phyloP scores from a whole-genome alignment of 1,139 yeast species.

The Taphrina betulina region DNA sequence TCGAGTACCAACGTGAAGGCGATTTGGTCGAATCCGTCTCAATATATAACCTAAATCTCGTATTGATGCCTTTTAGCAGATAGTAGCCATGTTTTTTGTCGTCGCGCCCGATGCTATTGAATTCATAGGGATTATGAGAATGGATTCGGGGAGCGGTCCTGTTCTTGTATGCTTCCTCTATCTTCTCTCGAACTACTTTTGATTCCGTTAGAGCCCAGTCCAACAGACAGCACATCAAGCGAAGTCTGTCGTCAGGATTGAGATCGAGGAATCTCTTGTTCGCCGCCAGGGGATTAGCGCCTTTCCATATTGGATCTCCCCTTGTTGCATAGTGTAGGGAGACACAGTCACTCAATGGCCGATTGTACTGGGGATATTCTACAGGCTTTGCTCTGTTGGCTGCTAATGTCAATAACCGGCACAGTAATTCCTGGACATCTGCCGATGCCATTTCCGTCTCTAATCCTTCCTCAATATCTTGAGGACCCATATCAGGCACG shows the following conservation, averaged over 20 bases:
- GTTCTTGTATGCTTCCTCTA: conserved; percentile 41
- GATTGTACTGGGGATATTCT: conserved; percentile 40
- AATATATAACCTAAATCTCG: conserved; percentile 43
- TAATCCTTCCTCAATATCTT: conserved; percentile 47
- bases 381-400: conserved; percentile 48
- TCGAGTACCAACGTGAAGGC: conserved; percentile 44
- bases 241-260: conserved; percentile 19
- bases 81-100: conserved; percentile 21
- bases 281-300: conserved; percentile 40
- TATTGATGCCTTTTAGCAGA: conserved; percentile 33
- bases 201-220: conserved; percentile 28
- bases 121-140: conserved; percentile 32
- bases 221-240: conserved; percentile 11
- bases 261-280: conserved; percentile 31
- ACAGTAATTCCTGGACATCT: conserved; percentile 44
- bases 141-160: conserved; percentile 40
- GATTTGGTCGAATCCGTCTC: conserved; percentile 43
- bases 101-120: conserved; percentile 5
- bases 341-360: conserved; percentile 22
- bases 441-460: conserved; percentile 40
- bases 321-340: conserved; percentile 8
- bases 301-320: conserved; percentile 41
- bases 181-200: conserved; percentile 35
- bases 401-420: conserved; percentile 45
- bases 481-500: conserved; percentile 45